phyloP scores from a whole-genome alignment of 805 yeast species.

The Torulaspora gathmanii region DNA sequence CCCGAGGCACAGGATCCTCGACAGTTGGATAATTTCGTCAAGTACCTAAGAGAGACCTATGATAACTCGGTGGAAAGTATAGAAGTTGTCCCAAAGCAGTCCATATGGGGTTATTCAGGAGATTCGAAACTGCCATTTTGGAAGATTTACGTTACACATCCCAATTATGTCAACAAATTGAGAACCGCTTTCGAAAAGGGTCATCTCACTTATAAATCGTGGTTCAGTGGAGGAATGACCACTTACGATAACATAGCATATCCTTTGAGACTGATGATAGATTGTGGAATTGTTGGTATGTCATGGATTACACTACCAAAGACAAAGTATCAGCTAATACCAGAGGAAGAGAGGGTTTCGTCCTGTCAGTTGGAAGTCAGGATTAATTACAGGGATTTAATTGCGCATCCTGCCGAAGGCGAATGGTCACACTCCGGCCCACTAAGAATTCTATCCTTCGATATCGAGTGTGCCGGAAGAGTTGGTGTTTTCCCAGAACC shows the following conservation, averaged over 20 bases:
- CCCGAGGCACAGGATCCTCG: conserved; percentile 38
- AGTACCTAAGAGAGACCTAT: conserved; percentile 42
- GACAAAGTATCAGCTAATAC: conserved; percentile 54
- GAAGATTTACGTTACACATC: conserved; percentile 63
- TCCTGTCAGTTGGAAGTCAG: conserved; percentile 82
- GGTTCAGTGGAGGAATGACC: conserved; percentile 55
- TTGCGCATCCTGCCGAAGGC: conserved; percentile 85
- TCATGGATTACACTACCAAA: conserved; percentile 91
- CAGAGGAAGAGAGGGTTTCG: conserved; percentile 46
- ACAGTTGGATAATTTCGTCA: conserved; percentile 41
- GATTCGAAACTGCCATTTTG: conserved; percentile 73
- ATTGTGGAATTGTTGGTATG: conserved; percentile 91
- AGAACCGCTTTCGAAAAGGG: conserved; percentile 84
- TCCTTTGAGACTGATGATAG: conserved; percentile 82
- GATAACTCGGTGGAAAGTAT: conserved; percentile 60
- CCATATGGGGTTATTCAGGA: conserved; percentile 91
- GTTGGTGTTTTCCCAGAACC: conserved; percentile 96
- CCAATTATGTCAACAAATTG: conserved; percentile 59
- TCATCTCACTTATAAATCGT: conserved; percentile 59
- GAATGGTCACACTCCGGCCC: conserved; percentile 94
- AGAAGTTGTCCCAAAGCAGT: conserved; percentile 67
- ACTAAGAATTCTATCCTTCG: conserved; percentile 85
- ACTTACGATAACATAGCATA: conserved; percentile 90
- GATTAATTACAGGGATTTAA: conserved; percentile 60
- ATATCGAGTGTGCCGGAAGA: conserved; percentile 98